Conservation (phyloP, 805 yeast genomes). For the Yamadazyma takamatsuzukensis region DNA sequence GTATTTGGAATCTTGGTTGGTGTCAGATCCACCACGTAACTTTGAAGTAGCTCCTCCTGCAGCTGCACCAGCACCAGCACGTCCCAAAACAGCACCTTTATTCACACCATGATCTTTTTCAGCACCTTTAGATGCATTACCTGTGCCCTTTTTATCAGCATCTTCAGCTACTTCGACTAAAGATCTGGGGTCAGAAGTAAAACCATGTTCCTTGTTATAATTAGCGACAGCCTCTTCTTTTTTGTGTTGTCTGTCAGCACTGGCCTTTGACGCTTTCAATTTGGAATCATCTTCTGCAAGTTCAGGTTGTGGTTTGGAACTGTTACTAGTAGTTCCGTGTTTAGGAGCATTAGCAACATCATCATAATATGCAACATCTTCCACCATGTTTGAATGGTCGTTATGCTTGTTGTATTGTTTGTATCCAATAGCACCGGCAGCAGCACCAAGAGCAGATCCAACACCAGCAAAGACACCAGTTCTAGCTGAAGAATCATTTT, state of each 20-base stretch:
- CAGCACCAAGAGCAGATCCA: conserved; percentile 9
- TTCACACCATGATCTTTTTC: no score
- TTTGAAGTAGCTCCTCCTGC: conserved; percentile 7
- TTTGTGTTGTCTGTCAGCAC: conserved; percentile 9
- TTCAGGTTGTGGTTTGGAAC: not conserved
- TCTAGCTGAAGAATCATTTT: not conserved
- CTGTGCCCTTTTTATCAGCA: not conserved
- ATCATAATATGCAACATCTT: conserved; percentile 5
- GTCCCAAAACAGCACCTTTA: conserved; percentile 5
- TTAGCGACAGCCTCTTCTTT: conserved; percentile 21
- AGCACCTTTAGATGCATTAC: not conserved
- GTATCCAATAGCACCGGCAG: conserved; percentile 9
- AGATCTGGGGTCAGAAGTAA: conserved; percentile 17
- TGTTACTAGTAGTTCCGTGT: not conserved
- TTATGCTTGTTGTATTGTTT: not conserved
- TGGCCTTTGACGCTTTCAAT: conserved; percentile 4
- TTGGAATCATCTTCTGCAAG: conserved; percentile 1
- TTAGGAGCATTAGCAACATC: conserved; percentile 5
- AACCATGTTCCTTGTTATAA: conserved; percentile 26
- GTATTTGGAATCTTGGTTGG: no score
- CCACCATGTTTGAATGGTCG: conserved; percentile 6
- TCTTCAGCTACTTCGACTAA: conserved; percentile 26
- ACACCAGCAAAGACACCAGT: conserved; percentile 9
- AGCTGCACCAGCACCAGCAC: conserved; percentile 10
- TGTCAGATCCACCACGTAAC: no score